Percentiles rank a stretch among this genome's conserved stretches.
These are phyloP conservation scores for Pseudozyma pruni DNA, from an alignment of 1,284 basidiomycete genomes.

Conservation along the genomic window DNA sequence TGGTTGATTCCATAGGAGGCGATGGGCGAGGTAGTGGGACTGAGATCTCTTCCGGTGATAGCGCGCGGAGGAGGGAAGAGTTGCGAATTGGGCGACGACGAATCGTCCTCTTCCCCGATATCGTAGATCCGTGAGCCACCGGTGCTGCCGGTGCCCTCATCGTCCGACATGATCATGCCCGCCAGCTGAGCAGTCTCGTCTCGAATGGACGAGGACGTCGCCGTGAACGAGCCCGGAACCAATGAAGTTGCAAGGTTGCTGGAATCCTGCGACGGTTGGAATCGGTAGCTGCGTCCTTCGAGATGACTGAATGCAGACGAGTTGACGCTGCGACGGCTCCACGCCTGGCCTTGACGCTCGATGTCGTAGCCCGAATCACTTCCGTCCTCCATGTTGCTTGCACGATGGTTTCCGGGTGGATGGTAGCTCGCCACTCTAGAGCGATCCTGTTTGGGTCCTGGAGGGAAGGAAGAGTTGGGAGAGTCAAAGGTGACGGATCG, in stretches of 20 bases:
- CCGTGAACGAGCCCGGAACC: constrained; percentile 58
- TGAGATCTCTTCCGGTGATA: constrained; percentile 6
- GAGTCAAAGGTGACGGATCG: constrained; percentile 48
- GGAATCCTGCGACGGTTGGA: constrained; percentile 40
- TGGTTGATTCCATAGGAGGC: constrained; percentile 30
- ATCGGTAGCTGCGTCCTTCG: constrained; percentile 62
- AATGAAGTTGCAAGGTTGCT: constrained; percentile 20
- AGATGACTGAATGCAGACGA: constrained; percentile 56
- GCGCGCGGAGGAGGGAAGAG: constrained; percentile 30
- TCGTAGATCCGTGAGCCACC: constrained; percentile 43
- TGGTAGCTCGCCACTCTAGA: constrained; percentile 31
- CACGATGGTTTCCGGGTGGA: constrained; percentile 13
- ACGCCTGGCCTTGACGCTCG: constrained; percentile 34
- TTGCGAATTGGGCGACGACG: constrained; percentile 15
- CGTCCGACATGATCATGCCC: constrained; percentile 57
- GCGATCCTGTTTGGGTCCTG: constrained; percentile 29
- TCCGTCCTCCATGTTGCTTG: constrained; percentile 19
- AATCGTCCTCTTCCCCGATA: constrained; percentile 40
- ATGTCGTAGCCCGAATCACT: constrained; percentile 38
- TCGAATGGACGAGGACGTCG: constrained; percentile 58
- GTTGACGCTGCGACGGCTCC: constrained; percentile 34
- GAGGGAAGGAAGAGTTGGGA: constrained; percentile 44
- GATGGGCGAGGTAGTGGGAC: constrained; percentile 38
- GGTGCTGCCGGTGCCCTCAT: constrained; percentile 37
- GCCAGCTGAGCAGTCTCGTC: constrained; percentile 64